Evolutionary conservation across 2,329 filamentous ascomycete genomes (phyloP).

Genomic region (Epichloe sp.): DNA sequence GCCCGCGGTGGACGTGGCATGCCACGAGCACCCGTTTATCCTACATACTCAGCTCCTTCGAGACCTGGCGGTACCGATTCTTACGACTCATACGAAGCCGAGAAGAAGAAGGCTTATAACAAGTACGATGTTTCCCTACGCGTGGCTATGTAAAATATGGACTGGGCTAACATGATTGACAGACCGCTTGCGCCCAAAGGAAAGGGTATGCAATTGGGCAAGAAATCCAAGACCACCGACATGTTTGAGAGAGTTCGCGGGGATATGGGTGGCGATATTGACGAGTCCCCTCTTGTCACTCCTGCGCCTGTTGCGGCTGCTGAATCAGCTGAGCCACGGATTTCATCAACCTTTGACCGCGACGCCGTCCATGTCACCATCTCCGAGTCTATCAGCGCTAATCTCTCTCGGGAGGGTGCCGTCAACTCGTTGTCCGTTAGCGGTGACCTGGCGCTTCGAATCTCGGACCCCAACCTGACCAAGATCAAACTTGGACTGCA

Average conservation of each 20-base stretch:
- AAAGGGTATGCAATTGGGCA: conserved; percentile 98
- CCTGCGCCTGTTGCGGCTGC: conserved; percentile 37
- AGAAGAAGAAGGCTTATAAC: conserved; percentile 84
- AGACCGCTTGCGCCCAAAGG: conserved; percentile 60
- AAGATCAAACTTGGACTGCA: conserved; percentile 79
- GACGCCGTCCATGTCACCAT: conserved; percentile 82
- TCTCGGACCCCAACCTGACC: conserved; percentile 76
- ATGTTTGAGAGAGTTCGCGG: conserved; percentile 94
- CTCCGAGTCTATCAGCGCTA: conserved; percentile 81
- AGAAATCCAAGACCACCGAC: conserved; percentile 95
- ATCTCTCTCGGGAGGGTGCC: conserved; percentile 75
- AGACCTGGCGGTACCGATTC: conserved; percentile 64
- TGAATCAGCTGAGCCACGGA: conserved; percentile 39
- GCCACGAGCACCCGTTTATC: conserved; percentile 70
- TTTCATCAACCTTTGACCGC: conserved; percentile 57
- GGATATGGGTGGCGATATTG: conserved; percentile 76
- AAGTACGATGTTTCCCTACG: conserved; percentile 41
- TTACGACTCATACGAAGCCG: conserved; percentile 89
- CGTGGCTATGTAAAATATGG: neutral
- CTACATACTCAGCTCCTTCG: conserved; percentile 72
- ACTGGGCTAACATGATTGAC: neutral
- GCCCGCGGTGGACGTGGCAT: conserved; percentile 58
- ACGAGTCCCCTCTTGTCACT: conserved; percentile 62
- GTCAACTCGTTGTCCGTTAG: conserved; percentile 79
- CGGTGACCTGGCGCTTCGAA: conserved; percentile 83